These are phyloP conservation scores for Westerdykella aurantiaca DNA, from an alignment of 2,329 filamentous ascomycete species.

Conservation along the genomic window DNA sequence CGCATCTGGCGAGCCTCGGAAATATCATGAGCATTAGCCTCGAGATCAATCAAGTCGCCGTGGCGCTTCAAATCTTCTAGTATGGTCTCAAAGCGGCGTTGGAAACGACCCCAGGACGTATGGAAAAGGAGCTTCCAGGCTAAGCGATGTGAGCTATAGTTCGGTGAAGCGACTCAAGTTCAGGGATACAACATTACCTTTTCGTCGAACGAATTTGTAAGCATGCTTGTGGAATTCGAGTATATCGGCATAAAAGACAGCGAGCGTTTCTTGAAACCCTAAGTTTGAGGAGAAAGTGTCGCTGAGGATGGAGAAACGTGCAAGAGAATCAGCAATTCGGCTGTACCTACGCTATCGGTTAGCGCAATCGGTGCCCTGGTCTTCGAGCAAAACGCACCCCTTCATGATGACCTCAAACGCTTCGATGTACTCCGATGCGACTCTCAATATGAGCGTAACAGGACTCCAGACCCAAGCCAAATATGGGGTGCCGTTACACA, in stretches of 20 bases:
- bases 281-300: conserved; percentile 23
- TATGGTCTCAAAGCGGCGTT: conserved; percentile 20
- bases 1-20: conserved; percentile 13
- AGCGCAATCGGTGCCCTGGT: not conserved
- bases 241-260: conserved; percentile 46
- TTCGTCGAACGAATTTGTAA: conserved; percentile 41
- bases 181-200: conserved; percentile 4
- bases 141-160: conserved; percentile 5
- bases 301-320: conserved; percentile 36
- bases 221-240: conserved; percentile 45
- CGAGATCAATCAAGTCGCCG: conserved; percentile 20
- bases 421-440: conserved; percentile 32
- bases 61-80: conserved; percentile 21
- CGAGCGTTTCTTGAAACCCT: conserved; percentile 40
- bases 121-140: conserved; percentile 27
- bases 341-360: conserved; percentile 30
- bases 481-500: conserved; percentile 46
- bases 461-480: conserved; percentile 43
- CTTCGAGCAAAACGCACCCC: not conserved
- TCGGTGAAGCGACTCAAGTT: not conserved
- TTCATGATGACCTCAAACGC: conserved; percentile 41
- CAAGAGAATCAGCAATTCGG: conserved; percentile 37
- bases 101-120: conserved; percentile 25
- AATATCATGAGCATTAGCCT: conserved; percentile 23
- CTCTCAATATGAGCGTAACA: conserved; percentile 12